phyloP scores from a whole-genome alignment of 805 yeast species.

The Blastobotrys robertii region DNA sequence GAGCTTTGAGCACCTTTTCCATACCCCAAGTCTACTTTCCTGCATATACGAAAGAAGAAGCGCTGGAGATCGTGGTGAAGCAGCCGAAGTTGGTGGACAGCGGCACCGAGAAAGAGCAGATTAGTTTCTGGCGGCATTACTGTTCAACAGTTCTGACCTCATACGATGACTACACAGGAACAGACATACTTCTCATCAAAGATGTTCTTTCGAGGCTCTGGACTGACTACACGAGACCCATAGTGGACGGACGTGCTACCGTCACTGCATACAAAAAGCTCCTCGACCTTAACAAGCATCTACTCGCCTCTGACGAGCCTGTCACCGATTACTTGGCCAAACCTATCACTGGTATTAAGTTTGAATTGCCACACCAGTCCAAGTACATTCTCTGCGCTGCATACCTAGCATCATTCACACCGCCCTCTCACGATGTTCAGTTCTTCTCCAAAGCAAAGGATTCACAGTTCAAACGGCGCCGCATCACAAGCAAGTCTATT shows the following conservation, averaged over 20 bases:
- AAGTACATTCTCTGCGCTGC: conserved; percentile 73
- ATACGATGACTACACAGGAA: conserved; percentile 36
- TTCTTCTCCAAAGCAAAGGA: conserved; percentile 57
- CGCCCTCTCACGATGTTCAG: conserved; percentile 57
- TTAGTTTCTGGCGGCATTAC: conserved; percentile 34
- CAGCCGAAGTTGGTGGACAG: conserved; percentile 13
- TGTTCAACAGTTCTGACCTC: conserved; percentile 36
- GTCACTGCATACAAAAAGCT: conserved; percentile 16
- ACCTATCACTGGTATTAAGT: background rate
- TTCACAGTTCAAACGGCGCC: conserved; percentile 30
- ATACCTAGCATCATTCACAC: conserved; percentile 71
- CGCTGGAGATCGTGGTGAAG: conserved; percentile 27
- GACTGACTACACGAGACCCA: conserved; percentile 26
- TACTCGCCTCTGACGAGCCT: conserved; percentile 20
- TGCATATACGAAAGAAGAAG: conserved; percentile 33
- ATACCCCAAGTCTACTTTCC: conserved; percentile 38
- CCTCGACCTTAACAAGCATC: conserved; percentile 16
- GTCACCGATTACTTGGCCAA: conserved; percentile 15
- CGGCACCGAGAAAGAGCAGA: conserved; percentile 12
- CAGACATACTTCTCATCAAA: conserved; percentile 27
- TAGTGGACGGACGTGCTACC: conserved; percentile 7
- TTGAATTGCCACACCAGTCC: conserved; percentile 42
- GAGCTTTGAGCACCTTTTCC: conserved; percentile 29
- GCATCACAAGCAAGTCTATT: conserved; percentile 22
- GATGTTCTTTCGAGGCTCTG: conserved; percentile 21